phyloP scores from a whole-genome alignment of 2,329 filamentous ascomycete species.

The Ceratocystiopsis sp. region DNA sequence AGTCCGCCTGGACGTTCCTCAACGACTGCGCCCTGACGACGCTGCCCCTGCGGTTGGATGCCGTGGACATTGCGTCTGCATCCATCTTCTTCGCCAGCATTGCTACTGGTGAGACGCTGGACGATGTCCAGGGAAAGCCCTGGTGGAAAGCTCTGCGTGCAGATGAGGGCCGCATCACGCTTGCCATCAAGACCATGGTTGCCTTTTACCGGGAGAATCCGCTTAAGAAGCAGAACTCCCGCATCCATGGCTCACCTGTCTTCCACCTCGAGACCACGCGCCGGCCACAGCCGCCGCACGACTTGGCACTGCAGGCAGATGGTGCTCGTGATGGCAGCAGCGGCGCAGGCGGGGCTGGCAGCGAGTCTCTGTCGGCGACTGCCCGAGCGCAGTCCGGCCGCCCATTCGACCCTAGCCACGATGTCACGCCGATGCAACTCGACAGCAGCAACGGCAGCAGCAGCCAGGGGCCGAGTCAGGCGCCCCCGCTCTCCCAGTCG shows the following conservation, averaged over 20 bases:
- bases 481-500: not conserved
- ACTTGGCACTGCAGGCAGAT: too few relatives aligned
- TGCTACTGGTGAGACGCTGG: conserved; percentile 56
- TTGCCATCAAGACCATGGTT: conserved; percentile 61
- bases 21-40: conserved; percentile 79
- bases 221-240: conserved; percentile 28
- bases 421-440: conserved; percentile 9
- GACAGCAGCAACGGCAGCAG: conserved; percentile 1
- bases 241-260: conserved; percentile 27
- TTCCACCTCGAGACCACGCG: conserved; percentile 40
- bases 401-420: conserved; percentile 1
- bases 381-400: too few relatives aligned
- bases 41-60: conserved; percentile 64
- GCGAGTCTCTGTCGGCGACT: not conserved
- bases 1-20: conserved; percentile 60
- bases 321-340: conserved; percentile 22
- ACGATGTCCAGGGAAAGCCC: conserved; percentile 55
- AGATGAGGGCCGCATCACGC: conserved; percentile 49
- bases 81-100: conserved; percentile 76
- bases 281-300: conserved; percentile 25
- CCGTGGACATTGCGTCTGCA: conserved; percentile 66
- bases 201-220: conserved; percentile 51
- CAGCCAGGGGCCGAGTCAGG: conserved; percentile 3
- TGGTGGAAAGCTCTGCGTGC: conserved; percentile 80
- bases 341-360: conserved; percentile 10